Evolutionary conservation across 2,329 filamentous ascomycete genomes (phyloP).

Genomic region (Xylaria polymorpha): DNA sequence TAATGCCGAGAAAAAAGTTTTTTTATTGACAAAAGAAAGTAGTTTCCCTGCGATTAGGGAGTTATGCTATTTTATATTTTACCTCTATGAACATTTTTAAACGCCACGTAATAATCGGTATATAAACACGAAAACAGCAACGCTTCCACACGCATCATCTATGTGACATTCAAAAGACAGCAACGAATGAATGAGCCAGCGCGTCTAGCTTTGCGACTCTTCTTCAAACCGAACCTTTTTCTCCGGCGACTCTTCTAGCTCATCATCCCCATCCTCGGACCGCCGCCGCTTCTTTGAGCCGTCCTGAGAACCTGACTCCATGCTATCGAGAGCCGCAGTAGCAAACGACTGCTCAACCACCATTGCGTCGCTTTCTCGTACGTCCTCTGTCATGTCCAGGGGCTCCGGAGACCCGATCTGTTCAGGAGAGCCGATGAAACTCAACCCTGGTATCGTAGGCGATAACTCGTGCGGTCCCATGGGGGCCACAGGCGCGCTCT

Average conservation of each 20-base stretch:
- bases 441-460: background rate
- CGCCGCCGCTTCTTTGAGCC: background rate
- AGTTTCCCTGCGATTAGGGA: background rate
- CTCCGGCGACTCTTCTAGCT: background rate
- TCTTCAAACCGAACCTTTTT: background rate
- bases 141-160: background rate
- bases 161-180: background rate
- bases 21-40: background rate
- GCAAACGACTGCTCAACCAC: too few species aligned
- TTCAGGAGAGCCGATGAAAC: background rate
- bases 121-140: conserved; percentile 1
- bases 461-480: background rate
- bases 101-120: background rate
- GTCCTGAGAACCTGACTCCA: background rate
- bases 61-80: conserved; percentile 4
- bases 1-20: background rate
- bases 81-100: background rate
- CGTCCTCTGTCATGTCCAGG: too few species aligned
- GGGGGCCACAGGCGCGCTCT: background rate
- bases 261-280: background rate
- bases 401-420: too few species aligned
- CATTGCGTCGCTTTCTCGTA: too few species aligned
- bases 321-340: too few species aligned
- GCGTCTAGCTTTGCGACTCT: background rate
- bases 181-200: background rate